Conservation (phyloP, 2,329 filamentous ascomycete genomes). For the Lasiodiplodia gonubiensis region DNA sequence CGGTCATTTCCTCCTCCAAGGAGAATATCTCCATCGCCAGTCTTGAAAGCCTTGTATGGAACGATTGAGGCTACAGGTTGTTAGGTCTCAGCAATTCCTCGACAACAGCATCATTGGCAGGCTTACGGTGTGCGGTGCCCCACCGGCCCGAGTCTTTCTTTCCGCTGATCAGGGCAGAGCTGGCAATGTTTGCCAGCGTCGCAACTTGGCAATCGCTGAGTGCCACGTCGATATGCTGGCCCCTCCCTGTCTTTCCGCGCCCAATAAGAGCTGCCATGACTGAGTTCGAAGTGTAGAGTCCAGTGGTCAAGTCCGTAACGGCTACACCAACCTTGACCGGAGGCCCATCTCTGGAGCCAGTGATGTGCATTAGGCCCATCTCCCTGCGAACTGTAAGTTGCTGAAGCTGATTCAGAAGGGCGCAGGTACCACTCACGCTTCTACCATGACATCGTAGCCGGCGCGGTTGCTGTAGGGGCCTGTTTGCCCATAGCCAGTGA, state of each 20-base stretch:
- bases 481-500: constrained; percentile 96
- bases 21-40: constrained; percentile 66
- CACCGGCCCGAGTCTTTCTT: constrained; percentile 87
- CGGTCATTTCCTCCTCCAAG: constrained; percentile 69
- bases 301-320: constrained; percentile 94
- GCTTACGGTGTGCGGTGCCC: constrained; percentile 91
- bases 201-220: constrained; percentile 95
- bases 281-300: constrained; percentile 91
- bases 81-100: constrained; percentile 29
- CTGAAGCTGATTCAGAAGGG: background rate
- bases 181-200: constrained; percentile 93
- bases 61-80: constrained; percentile 82
- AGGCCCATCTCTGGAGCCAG: constrained; percentile 81
- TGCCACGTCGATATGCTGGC: constrained; percentile 90
- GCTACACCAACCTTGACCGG: constrained; percentile 98
- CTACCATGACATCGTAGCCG: constrained; percentile 99
- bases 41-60: constrained; percentile 83
- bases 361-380: constrained; percentile 98
- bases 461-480: constrained; percentile 86
- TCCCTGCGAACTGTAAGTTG: constrained; percentile 57
- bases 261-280: constrained; percentile 92
- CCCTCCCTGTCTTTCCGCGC: constrained; percentile 73
- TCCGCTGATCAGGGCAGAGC: constrained; percentile 86
- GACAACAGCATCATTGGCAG: constrained; percentile 26
- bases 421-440: constrained; percentile 62